Percentiles rank a stretch among this genome's conserved stretches.
These are phyloP conservation scores for Rhizoclosmatium globosum DNA, from an alignment of 192 early-diverging fungal species.

Conservation along the genomic window DNA sequence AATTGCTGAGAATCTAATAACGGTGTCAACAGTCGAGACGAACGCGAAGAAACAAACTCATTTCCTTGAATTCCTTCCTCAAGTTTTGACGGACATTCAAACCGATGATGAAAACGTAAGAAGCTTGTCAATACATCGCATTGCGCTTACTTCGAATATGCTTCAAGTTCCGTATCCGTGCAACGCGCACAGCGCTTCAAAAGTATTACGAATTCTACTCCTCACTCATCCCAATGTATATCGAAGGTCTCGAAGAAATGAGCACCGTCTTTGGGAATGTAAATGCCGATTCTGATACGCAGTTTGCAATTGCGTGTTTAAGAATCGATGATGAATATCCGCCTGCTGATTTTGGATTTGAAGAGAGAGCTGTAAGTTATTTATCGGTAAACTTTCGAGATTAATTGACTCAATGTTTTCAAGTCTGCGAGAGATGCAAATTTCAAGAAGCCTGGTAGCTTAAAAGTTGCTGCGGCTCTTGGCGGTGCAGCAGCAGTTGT, in stretches of 20 bases:
- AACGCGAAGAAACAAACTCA: conserved; percentile 48
- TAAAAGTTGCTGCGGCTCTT: too few species aligned
- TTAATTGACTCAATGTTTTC: neutral
- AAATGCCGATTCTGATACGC: conserved; percentile 35
- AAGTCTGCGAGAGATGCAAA: conserved; percentile 14
- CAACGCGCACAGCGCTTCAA: conserved; percentile 37
- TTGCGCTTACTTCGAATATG: neutral
- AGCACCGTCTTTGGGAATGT: conserved; percentile 41
- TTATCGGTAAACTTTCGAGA: neutral
- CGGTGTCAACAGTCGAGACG: conserved; percentile 45
- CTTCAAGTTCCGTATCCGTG: conserved; percentile 43
- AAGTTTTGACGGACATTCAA: conserved; percentile 21
- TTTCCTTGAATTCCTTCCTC: conserved; percentile 45
- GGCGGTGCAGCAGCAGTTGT: too few species aligned
- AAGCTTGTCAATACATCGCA: neutral
- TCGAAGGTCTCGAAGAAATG: conserved; percentile 36
- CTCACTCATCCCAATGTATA: conserved; percentile 19
- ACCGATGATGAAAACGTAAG: conserved; percentile 11
- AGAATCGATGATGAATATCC: conserved; percentile 34
- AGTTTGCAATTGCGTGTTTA: conserved; percentile 41
- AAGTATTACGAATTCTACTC: conserved; percentile 40
- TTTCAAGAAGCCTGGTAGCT: neutral
- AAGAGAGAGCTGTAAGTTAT: conserved; percentile 44
- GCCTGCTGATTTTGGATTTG: conserved; percentile 53
- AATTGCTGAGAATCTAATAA: too few species aligned